Evolutionary conservation across 2,329 filamentous ascomycete species (phyloP).

Genomic region (Colletotrichum liaoningense): DNA sequence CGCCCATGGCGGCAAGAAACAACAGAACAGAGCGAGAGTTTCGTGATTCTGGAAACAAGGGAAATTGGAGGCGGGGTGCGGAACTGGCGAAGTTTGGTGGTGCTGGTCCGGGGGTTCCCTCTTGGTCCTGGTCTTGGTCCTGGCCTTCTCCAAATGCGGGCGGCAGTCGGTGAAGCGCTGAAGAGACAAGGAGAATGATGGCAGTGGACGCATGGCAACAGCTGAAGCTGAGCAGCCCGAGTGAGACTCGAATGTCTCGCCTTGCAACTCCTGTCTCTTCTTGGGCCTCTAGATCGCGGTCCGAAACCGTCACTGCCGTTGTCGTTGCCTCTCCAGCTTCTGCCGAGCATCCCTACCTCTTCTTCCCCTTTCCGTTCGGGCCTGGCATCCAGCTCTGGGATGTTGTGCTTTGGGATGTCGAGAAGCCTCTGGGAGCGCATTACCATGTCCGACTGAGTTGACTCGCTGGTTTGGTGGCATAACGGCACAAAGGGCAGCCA

Average conservation of each 20-base stretch:
- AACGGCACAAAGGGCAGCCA: not conserved
- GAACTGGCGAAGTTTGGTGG: constrained; percentile 28
- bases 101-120: constrained; percentile 25
- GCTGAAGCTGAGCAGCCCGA: constrained; percentile 20
- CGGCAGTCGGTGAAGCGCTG: constrained; percentile 21
- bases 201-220: constrained; percentile 2
- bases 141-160: constrained; percentile 32
- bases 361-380: not conserved
- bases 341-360: constrained; percentile 12
- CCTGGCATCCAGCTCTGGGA: not conserved
- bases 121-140: not conserved
- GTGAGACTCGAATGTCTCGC: constrained; percentile 33
- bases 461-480: not conserved
- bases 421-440: constrained; percentile 25
- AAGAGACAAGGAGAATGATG: constrained; percentile 17
- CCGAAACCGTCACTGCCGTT: constrained; percentile 18
- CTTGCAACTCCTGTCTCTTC: constrained; percentile 24
- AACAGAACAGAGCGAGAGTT: constrained; percentile 22
- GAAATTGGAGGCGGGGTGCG: constrained; percentile 34
- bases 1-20: constrained; percentile 23
- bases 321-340: constrained; percentile 20
- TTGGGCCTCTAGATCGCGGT: constrained; percentile 6
- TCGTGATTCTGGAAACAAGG: constrained; percentile 28
- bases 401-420: not conserved
- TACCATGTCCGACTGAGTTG: not conserved